Base-by-base conservation (phyloP, 2,329 filamentous ascomycete species). In the Colletotrichum chlorophyti region DNA sequence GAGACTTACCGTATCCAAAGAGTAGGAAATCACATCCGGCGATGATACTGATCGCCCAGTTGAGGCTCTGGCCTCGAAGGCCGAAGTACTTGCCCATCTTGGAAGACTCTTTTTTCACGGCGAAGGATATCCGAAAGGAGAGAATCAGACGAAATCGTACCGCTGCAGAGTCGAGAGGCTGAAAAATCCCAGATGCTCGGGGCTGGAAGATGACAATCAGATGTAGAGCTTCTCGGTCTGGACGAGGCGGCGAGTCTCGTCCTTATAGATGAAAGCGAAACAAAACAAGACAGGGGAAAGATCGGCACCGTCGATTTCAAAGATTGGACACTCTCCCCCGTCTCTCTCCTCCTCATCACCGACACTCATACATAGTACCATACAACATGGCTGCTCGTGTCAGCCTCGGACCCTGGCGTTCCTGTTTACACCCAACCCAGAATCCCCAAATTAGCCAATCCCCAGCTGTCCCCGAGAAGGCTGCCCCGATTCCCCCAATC, bases 21-120 rank as follows among this genome's bases (percentile, higher is more conserved):
- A 83, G 85, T 63, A 90, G 76, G 69, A 91, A 91, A 72, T 91
- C 88, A 46, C 87, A 83, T 66, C 89, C 89, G 57, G 89, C 89
- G 66, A 91, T 83, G n/a, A 86, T 74, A 61, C 86, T 85, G 65
- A 92, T 85, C 51, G 88, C 88, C 71, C 84, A 81, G 76, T 89
- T 90, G 63, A 91, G 84, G 71, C 74, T 73, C 29, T 81, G 76
- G 76, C 89, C 89, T 53, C 80, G 80, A 61, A 91, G 81, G 71
- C 89, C 89, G 65, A 89, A 85, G 67, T 82, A 91, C 58, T 71
- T 76, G 34, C 51, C 57, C 64, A 60, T 60, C 31, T 60, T 48
- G n/a, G 29, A 43, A 60, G 43, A 45, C 43, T 55, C 55, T 53
- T 29, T 34, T 35, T 49, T 41, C 19, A 55, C 57, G 40, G 51